Conservation (phyloP, 345 rosid species). For the Aethionema arabicum region DNA sequence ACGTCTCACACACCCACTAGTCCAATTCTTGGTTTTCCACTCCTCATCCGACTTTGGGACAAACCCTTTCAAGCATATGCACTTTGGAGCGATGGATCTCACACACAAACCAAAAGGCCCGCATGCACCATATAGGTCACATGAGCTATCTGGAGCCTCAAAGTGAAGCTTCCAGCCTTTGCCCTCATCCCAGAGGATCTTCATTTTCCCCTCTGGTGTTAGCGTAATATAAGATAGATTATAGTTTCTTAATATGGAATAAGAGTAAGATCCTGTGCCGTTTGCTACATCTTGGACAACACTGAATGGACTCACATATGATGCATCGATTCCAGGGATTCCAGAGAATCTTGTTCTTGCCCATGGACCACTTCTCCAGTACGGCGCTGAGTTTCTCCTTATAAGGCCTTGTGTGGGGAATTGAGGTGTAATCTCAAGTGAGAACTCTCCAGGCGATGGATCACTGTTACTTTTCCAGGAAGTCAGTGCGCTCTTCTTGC, state of each 20-base stretch:
- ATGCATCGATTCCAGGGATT: slow-evolving; percentile 16
- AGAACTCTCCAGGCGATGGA: slow-evolving; percentile 31
- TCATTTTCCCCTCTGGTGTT: slow-evolving; percentile 31
- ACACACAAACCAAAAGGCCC: slow-evolving; percentile 38
- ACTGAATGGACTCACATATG: slow-evolving; percentile 32
- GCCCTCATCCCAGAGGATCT: slow-evolving; percentile 26
- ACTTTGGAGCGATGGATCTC: slow-evolving; percentile 23
- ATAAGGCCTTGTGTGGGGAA: slow-evolving; percentile 28
- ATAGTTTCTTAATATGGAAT: slow-evolving; percentile 21
- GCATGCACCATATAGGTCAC: slow-evolving; percentile 33
- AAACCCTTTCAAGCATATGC: slow-evolving; percentile 38
- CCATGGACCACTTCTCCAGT: slow-evolving; percentile 40
- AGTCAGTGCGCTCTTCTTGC: slow-evolving; percentile 27
- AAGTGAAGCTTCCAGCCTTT: slow-evolving; percentile 23
- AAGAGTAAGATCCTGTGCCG: slow-evolving; percentile 27
- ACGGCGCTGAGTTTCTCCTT: slow-evolving; percentile 20
- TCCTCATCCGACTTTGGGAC: slow-evolving; percentile 27
- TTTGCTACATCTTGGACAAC: slow-evolving; percentile 30
- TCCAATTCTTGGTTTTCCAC: slow-evolving; percentile 32
- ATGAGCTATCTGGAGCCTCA: slow-evolving; percentile 20
- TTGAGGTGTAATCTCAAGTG: slow-evolving; percentile 31
- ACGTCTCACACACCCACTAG: slow-evolving; percentile 36
- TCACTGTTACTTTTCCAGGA: slow-evolving; percentile 31
- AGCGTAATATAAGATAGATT: slow-evolving; percentile 22
- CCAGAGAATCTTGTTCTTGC: slow-evolving; percentile 34